These are phyloP conservation scores for Phaseolus lunatus DNA, from an alignment of 306 rosid species.

Conservation along the genomic window DNA sequence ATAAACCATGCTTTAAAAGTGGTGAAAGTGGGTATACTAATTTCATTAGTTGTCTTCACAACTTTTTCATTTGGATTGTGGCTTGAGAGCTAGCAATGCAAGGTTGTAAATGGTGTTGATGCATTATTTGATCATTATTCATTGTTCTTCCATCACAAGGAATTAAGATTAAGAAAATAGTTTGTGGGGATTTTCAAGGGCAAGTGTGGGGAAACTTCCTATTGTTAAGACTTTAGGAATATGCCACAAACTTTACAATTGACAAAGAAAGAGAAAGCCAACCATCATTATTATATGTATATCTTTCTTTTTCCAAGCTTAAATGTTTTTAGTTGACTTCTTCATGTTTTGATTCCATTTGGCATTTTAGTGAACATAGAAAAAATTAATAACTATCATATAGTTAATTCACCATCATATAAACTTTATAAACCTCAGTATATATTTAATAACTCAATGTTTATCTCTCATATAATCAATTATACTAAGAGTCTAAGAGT, in stretches of 20 bases:
- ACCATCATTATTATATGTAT: background rate
- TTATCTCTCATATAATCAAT: too few relatives aligned
- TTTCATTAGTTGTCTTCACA: slow-evolving; percentile 21
- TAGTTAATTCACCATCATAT: too few relatives aligned
- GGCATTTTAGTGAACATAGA: too few relatives aligned
- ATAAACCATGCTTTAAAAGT: slow-evolving; percentile 35
- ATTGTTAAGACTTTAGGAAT: slow-evolving; percentile 13
- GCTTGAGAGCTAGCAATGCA: background rate
- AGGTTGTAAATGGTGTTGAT: slow-evolving; percentile 16
- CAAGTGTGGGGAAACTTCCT: background rate
- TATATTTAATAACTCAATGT: too few relatives aligned
- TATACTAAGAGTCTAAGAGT: too few relatives aligned
- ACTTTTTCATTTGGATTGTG: background rate
- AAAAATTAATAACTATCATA: too few relatives aligned
- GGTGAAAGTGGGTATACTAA: slow-evolving; percentile 49
- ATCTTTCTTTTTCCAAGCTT: background rate
- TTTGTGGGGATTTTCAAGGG: background rate
- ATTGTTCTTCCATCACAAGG: background rate
- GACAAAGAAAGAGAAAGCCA: background rate
- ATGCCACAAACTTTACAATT: slow-evolving; percentile 25
- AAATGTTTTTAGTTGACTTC: too few relatives aligned
- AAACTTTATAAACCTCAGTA: too few relatives aligned
- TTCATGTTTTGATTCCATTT: too few relatives aligned
- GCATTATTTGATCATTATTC: background rate
- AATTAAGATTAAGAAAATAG: slow-evolving; percentile 1